Percentiles rank a stretch among this genome's conserved stretches.
These are phyloP conservation scores for Candida buenavistaensis DNA, from an alignment of 1,139 yeast genomes.

Conservation along the genomic window DNA sequence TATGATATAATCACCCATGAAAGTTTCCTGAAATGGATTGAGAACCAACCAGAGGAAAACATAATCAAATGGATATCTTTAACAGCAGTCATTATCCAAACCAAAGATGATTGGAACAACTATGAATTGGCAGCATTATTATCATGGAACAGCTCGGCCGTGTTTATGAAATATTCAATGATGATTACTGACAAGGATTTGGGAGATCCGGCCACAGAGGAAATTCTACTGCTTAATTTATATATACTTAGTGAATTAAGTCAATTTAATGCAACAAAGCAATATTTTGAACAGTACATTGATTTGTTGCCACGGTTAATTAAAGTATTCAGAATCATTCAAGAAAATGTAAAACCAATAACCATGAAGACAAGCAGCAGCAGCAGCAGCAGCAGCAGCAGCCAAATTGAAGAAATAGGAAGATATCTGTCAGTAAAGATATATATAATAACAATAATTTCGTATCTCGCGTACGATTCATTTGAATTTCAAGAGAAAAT, in stretches of 20 bases:
- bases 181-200: constrained; percentile 16
- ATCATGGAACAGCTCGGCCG: constrained; percentile 53
- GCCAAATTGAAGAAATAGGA: constrained; percentile 29
- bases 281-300: constrained; percentile 43
- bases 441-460: constrained; percentile 58
- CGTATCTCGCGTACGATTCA: constrained; percentile 54
- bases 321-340: constrained; percentile 47
- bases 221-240: constrained; percentile 26
- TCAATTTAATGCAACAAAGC: constrained; percentile 53
- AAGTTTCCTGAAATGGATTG: constrained; percentile 22
- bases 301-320: constrained; percentile 47
- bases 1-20: constrained; percentile 24
- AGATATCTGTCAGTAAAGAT: constrained; percentile 65
- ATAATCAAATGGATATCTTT: constrained; percentile 14
- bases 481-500: constrained; percentile 63
- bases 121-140: constrained; percentile 51
- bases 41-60: not conserved
- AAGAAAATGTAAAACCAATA: constrained; percentile 42
- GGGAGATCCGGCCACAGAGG: constrained; percentile 14
- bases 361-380: constrained; percentile 30
- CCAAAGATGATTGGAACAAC: constrained; percentile 54
- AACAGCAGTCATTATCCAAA: constrained; percentile 35
- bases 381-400: too few relatives aligned
- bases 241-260: constrained; percentile 56
- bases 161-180: constrained; percentile 27